Evolutionary conservation across 306 rosid genomes (phyloP).

Genomic region (Biancaea sappan): DNA sequence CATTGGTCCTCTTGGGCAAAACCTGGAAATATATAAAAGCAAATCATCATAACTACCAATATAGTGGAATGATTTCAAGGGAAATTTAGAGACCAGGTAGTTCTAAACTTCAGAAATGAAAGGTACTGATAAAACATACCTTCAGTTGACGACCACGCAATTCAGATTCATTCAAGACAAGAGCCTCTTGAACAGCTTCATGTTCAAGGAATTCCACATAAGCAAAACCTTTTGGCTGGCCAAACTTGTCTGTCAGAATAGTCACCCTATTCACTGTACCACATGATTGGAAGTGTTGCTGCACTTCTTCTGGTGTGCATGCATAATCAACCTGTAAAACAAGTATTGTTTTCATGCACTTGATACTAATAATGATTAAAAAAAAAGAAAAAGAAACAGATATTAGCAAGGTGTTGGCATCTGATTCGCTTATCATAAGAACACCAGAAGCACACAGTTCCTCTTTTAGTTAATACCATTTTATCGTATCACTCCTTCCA

Average conservation of each 20-base stretch:
- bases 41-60: slow-evolving; percentile 18
- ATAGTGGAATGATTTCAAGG: slow-evolving; percentile 3
- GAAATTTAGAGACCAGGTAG: slow-evolving; percentile 21
- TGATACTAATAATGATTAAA: slow-evolving; percentile 20
- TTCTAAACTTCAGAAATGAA: background rate
- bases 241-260: slow-evolving; percentile 90
- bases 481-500: slow-evolving; percentile 12
- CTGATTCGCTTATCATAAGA: slow-evolving; percentile 22
- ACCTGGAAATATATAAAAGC: slow-evolving; percentile 58
- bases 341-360: slow-evolving; percentile 33
- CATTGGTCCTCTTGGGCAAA: slow-evolving; percentile 88
- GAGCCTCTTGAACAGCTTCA: slow-evolving; percentile 96
- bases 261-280: slow-evolving; percentile 98
- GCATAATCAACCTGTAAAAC: slow-evolving; percentile 92
- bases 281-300: slow-evolving; percentile 96
- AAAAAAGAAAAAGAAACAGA: background rate
- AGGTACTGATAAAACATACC: slow-evolving; percentile 42
- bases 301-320: slow-evolving; percentile 99
- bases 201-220: slow-evolving; percentile 91
- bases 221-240: slow-evolving; percentile 97
- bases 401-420: slow-evolving; percentile 8
- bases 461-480: slow-evolving; percentile 5
- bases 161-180: slow-evolving; percentile 79
- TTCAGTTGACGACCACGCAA: slow-evolving; percentile 95
- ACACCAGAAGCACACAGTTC: background rate